Conservation (phyloP, 371 early-diverging fungal genomes). For the Mucor lusitanicus region DNA sequence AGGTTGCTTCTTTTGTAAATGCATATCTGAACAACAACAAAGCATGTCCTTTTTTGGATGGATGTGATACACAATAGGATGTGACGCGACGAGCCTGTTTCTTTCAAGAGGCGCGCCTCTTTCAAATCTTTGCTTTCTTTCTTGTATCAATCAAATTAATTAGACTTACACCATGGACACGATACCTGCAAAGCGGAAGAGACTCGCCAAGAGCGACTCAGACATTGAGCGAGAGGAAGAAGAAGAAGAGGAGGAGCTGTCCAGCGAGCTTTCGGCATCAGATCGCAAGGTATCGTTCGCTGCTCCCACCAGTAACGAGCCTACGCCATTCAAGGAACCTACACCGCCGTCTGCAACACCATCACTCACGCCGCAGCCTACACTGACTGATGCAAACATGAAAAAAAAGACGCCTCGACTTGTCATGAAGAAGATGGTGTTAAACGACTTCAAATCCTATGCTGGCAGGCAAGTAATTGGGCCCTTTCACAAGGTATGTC, state of each 20-base stretch:
- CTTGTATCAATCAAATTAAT: background rate
- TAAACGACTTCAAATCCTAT: constrained; percentile 97
- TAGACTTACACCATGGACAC: constrained; percentile 4
- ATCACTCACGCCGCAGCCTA: background rate
- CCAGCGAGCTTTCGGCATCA: background rate
- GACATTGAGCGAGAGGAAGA: background rate
- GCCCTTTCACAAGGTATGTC: constrained; percentile 93
- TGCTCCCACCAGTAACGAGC: background rate
- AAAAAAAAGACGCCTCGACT: constrained; percentile 60
- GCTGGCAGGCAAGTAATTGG: constrained; percentile 93
- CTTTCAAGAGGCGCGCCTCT: background rate
- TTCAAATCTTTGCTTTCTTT: background rate
- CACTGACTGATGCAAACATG: background rate
- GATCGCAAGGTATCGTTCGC: constrained; percentile 4
- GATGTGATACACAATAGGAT: background rate
- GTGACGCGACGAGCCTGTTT: background rate
- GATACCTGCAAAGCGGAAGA: constrained; percentile 13
- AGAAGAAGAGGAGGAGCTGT: background rate
- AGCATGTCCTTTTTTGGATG: constrained; percentile 1
- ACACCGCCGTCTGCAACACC: background rate
- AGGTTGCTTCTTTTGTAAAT: background rate
- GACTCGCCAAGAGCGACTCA: background rate
- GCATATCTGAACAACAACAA: background rate
- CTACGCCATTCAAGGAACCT: background rate
- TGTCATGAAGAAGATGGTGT: constrained; percentile 90